Evolutionary conservation across 2,329 filamentous ascomycete species (phyloP).

Genomic region (Epichloe brachyelytri): DNA sequence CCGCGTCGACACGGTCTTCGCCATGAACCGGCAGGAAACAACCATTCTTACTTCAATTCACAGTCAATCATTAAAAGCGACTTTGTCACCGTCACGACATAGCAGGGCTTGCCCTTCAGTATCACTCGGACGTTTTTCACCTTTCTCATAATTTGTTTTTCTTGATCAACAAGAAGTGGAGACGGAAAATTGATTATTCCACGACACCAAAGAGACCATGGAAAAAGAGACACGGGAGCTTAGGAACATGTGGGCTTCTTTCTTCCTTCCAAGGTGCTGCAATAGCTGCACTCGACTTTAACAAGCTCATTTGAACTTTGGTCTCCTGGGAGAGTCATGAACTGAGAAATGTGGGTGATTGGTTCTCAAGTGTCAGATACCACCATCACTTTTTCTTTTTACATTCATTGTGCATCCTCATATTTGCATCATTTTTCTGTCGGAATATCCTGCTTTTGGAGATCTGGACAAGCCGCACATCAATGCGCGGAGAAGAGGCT

Average conservation of each 20-base stretch:
- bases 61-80: slow-evolving; percentile 24
- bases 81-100: slow-evolving; percentile 19
- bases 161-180: background rate
- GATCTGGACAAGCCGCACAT: background rate
- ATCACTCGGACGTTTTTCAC: background rate
- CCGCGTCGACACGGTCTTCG: background rate
- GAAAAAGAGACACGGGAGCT: background rate
- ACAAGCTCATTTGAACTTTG: background rate
- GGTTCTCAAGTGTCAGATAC: background rate
- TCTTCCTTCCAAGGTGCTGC: background rate
- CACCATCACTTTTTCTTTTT: background rate
- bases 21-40: background rate
- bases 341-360: background rate
- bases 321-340: background rate
- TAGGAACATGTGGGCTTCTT: background rate
- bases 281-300: background rate
- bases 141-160: background rate
- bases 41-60: slow-evolving; percentile 23
- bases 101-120: slow-evolving; percentile 7
- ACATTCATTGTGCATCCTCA: slow-evolving; percentile 4
- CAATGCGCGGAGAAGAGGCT: slow-evolving; percentile 6
- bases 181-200: background rate
- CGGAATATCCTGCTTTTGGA: background rate
- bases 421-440: background rate
- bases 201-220: background rate